Conservation (phyloP, 1,284 basidiomycete species). For the Inonotus obliquus region DNA sequence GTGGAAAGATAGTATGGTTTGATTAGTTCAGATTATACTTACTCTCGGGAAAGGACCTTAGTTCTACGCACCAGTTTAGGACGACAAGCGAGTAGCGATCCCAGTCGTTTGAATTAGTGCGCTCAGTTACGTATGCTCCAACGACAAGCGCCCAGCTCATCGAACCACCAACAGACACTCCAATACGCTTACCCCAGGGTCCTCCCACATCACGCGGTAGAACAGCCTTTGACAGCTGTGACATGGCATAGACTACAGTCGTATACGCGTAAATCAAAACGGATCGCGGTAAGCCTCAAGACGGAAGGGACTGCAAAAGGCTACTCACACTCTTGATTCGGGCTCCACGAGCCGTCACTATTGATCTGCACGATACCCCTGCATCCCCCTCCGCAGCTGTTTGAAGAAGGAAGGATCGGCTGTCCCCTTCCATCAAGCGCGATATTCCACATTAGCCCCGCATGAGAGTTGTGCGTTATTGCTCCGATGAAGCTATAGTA, state of each 20-base stretch:
- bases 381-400: constrained; percentile 60
- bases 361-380: constrained; percentile 63
- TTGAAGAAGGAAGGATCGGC: constrained; percentile 48
- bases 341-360: constrained; percentile 51
- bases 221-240: constrained; percentile 68
- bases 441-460: constrained; percentile 26
- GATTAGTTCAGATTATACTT: no score
- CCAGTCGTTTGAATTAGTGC: constrained; percentile 53
- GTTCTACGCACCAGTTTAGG: constrained; percentile 42
- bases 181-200: constrained; percentile 63
- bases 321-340: constrained; percentile 67
- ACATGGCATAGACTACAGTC: constrained; percentile 61
- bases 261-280: neutral
- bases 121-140: constrained; percentile 57
- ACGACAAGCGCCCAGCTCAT: constrained; percentile 57
- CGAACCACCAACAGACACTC: constrained; percentile 52
- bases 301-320: neutral
- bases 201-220: constrained; percentile 63
- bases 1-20: constrained; percentile 7
- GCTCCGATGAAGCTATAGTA: constrained; percentile 22
- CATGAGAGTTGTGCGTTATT: constrained; percentile 21
- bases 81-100: constrained; percentile 65
- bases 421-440: constrained; percentile 23
- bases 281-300: neutral
- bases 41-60: neutral